phyloP scores from a whole-genome alignment of 1,139 yeast species.

The Kurtzmaniella quercitrusa region DNA sequence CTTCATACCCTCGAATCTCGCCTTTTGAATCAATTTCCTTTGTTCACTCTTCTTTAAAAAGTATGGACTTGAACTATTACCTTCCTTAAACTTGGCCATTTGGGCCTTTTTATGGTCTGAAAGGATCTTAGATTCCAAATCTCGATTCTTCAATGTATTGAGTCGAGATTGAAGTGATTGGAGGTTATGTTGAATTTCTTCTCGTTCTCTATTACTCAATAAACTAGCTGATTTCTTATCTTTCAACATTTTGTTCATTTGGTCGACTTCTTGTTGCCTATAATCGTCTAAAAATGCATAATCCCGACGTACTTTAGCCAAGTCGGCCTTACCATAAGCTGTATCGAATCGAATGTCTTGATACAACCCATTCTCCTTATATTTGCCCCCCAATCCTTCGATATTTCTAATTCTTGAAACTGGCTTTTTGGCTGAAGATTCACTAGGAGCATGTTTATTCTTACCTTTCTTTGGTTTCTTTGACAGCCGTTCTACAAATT shows the following conservation, averaged over 20 bases:
- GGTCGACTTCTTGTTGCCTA: constrained; percentile 63
- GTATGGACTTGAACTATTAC: constrained; percentile 47
- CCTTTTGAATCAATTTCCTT: constrained; percentile 80
- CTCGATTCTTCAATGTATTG: constrained; percentile 72
- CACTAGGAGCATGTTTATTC: constrained; percentile 79
- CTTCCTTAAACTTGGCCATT: constrained; percentile 40
- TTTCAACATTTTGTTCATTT: constrained; percentile 53
- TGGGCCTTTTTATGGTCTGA: constrained; percentile 48
- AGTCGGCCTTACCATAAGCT: constrained; percentile 80
- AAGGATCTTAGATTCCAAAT: constrained; percentile 65
- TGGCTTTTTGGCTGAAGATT: constrained; percentile 65
- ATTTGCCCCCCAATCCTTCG: constrained; percentile 58
- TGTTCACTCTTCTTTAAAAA: constrained; percentile 79
- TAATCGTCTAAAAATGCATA: constrained; percentile 86
- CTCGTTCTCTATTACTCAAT: constrained; percentile 45
- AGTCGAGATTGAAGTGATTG: constrained; percentile 70
- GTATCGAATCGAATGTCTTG: constrained; percentile 88
- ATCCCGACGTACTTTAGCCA: constrained; percentile 60
- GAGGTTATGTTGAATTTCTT: constrained; percentile 48
- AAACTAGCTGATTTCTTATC: constrained; percentile 48
- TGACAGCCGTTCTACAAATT: constrained; percentile 4
- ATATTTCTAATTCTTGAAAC: constrained; percentile 68
- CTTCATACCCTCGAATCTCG: constrained; percentile 83
- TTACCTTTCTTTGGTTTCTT: constrained; percentile 18
- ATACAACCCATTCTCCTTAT: constrained; percentile 41